Evolutionary conservation across 139 green algal genomes (phyloP).

Genomic region (Micractinium sp.): DNA sequence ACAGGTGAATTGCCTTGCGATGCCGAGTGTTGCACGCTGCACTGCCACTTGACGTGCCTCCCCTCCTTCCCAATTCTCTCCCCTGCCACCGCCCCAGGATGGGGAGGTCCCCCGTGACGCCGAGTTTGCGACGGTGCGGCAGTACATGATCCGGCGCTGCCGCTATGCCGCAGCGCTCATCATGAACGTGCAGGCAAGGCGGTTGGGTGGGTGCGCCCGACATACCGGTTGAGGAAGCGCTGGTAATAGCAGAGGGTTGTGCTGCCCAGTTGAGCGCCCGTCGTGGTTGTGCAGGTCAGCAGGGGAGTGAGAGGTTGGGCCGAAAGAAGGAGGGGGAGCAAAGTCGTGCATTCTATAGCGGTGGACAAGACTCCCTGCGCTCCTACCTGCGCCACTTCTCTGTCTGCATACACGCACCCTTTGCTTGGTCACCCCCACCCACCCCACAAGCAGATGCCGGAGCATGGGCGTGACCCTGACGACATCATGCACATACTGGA

Average conservation of each 20-base stretch:
- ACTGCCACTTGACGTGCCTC: too few species aligned
- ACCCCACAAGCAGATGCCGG: not conserved
- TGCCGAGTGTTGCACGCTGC: too few species aligned
- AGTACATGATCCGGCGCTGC: conserved; percentile 39
- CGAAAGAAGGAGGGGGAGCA: too few species aligned
- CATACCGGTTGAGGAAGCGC: too few species aligned
- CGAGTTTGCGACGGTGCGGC: conserved; percentile 28
- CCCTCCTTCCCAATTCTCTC: not conserved
- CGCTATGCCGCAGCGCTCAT: conserved; percentile 36
- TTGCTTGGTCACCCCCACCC: too few species aligned
- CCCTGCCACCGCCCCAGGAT: not conserved
- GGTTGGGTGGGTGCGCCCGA: not conserved
- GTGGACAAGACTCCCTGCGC: too few species aligned
- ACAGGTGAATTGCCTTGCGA: too few species aligned
- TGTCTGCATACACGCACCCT: not conserved
- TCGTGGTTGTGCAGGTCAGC: too few species aligned
- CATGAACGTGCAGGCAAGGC: conserved; percentile 26
- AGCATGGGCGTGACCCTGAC: conserved; percentile 25
- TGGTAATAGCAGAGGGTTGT: not conserved
- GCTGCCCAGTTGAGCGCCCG: too few species aligned
- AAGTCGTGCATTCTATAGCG: too few species aligned
- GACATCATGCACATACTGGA: conserved; percentile 35
- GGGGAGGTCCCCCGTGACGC: conserved; percentile 24
- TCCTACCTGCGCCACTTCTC: not conserved
- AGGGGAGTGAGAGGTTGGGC: too few species aligned